Evolutionary conservation across 805 yeast species (phyloP).

Genomic region (Wickerhamomyces pijperi): DNA sequence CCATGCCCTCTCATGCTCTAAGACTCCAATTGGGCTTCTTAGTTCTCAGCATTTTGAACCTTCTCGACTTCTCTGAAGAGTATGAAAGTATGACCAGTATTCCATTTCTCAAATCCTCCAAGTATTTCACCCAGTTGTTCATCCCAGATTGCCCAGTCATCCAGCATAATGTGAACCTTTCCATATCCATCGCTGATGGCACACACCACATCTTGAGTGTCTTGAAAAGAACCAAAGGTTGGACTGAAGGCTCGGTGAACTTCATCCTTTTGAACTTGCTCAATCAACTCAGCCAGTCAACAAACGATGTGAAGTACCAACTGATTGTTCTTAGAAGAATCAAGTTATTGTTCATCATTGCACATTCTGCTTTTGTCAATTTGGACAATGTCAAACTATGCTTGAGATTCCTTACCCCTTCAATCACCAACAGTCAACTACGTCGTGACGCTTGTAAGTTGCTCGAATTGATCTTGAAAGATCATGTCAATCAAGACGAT

Average conservation of each 20-base stretch:
- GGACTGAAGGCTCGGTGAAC: constrained; percentile 25
- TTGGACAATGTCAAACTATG: not conserved
- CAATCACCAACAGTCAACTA: constrained; percentile 11
- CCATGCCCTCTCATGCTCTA: not conserved
- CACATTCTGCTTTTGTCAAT: constrained; percentile 9
- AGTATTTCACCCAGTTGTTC: constrained; percentile 1
- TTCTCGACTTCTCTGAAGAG: constrained; percentile 29
- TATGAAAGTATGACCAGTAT: constrained; percentile 7
- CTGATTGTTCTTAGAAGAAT: constrained; percentile 23
- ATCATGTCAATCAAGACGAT: not conserved
- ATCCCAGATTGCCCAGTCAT: constrained; percentile 2
- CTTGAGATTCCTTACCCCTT: constrained; percentile 1
- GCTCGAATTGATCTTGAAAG: constrained; percentile 12
- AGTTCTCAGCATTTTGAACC: constrained; percentile 1
- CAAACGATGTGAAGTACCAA: constrained; percentile 15
- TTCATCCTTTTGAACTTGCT: constrained; percentile 28
- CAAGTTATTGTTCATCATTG: constrained; percentile 24
- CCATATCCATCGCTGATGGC: constrained; percentile 8
- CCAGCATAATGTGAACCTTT: constrained; percentile 1
- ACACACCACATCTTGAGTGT: constrained; percentile 8
- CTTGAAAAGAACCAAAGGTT: constrained; percentile 14
- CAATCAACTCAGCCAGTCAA: constrained; percentile 13
- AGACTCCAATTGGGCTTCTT: too few species aligned
- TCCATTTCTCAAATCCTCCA: constrained; percentile 4
- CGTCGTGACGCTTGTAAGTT: constrained; percentile 19